Evolutionary conservation across 306 rosid species (phyloP), one percentile per base, ranked within the genome.

Genomic region (Pterocarpus santalinus): DNA sequence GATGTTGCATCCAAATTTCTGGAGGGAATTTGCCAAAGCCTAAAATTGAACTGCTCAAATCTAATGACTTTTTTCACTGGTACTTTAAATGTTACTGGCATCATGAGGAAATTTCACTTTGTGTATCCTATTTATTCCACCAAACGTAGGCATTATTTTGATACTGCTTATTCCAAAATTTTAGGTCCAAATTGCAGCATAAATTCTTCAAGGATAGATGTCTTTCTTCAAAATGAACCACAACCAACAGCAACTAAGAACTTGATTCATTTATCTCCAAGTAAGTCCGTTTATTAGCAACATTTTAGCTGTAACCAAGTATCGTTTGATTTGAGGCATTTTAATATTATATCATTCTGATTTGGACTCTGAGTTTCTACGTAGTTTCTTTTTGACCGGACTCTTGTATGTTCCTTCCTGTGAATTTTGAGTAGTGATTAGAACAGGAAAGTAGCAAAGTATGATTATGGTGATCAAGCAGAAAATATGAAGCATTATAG

Each of bases 111-210:
- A 43, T 69, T 75, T 71, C 78, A 78, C 39, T 56, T 5, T 2
- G 8, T 35, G 47, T 43, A 1, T 8, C 5, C 5, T 1, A 8
- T 5, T 76, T 10, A 3, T 22, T 9, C 22, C 7, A 3, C 4
- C 38, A 69, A 7, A 36, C 28, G 14, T 32, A 14, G 10, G 13
- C 57, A 7, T 17, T 32, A 62, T 36, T 80, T 62, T 82, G 2
- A 8, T 62, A 33, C 49, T 60, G 2, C 17, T 73, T 52, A 72
- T 12, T 5, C 9, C 30, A 7, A 60, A 58, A 78, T 70, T 69
- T 55, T 81, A 95, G 99, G 99, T 33, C 89, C 88, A 73, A 93
- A 92, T 83, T 90, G 97, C 73, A 90, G 97, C 80, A 0, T 92
- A 66, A 90, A 90, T 70, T 80, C 94, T 60, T 83, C 97, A 3